These are phyloP conservation scores for Teunomyces funiuensis DNA, from an alignment of 805 yeast genomes.

Conservation along the genomic window DNA sequence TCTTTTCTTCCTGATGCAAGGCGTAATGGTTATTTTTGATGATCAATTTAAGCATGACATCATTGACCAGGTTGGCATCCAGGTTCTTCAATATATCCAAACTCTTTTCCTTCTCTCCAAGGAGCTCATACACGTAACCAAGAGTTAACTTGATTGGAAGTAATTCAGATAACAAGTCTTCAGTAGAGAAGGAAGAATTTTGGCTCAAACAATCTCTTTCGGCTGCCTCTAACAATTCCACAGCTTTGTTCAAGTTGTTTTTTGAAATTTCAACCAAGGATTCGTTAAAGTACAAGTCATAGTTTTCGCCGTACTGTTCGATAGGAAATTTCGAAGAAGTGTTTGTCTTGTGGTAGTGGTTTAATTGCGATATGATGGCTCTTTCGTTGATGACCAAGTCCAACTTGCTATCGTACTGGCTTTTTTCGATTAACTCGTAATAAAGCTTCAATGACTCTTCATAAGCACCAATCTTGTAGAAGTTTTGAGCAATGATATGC, in stretches of 20 bases:
- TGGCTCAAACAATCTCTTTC: conserved; percentile 38
- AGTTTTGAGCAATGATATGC: conserved; percentile 55
- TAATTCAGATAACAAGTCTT: conserved; percentile 52
- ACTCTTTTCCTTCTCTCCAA: conserved; percentile 36
- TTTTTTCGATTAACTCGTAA: conserved; percentile 34
- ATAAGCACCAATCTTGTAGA: conserved; percentile 47
- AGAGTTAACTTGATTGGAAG: conserved; percentile 61
- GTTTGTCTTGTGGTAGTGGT: conserved; percentile 11
- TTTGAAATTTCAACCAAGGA: conserved; percentile 50
- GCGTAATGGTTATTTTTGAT: conserved; percentile 46
- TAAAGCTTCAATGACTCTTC: conserved; percentile 48
- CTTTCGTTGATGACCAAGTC: conserved; percentile 66
- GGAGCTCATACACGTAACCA: conserved; percentile 49
- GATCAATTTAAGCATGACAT: conserved; percentile 41
- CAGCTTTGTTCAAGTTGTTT: conserved; percentile 39
- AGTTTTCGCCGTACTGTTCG: conserved; percentile 17
- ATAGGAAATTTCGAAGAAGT: conserved; percentile 2
- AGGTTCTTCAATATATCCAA: conserved; percentile 31
- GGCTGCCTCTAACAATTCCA: conserved; percentile 48
- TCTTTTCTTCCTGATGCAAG: conserved; percentile 10
- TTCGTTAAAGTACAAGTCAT: conserved; percentile 61
- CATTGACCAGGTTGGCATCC: conserved; percentile 31
- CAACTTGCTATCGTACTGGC: conserved; percentile 41
- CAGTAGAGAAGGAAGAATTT: conserved; percentile 40
- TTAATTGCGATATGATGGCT: conserved; percentile 59